Evolutionary conservation across 1,139 yeast genomes (phyloP), one percentile per base, ranked within the genome.

Genomic region (Suhomyces bokatorum): DNA sequence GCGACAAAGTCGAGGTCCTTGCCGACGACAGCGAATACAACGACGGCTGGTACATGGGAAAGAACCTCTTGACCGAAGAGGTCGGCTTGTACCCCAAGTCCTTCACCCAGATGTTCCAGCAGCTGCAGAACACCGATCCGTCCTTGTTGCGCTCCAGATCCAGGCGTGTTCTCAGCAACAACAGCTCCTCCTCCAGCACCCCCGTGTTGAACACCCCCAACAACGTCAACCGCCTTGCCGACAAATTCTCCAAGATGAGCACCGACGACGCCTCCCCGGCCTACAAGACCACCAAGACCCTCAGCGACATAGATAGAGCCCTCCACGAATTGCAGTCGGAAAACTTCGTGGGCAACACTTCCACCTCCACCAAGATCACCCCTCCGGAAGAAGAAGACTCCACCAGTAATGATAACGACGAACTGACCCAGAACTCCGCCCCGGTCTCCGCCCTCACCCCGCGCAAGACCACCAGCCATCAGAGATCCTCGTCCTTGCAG

Each of bases 41-140:
- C 54, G 99, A 93, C 63, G 98, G 98, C n/a, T 93, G 99, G 99
- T 93, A 85, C 59, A 72, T 72, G 85, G 97, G 98, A 9, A 83
- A 84, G 51, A 90, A 91, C 55, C 63, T 87, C 43, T 61, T 77
- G 39, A 83, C 91, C 0, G 78, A 79, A 40, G 77, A 80, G 47
- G 90, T 87, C 10, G 99, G 99, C 0, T 70, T 93, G 37, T 93
- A 89, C 60, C 99, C 99, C 10, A 87, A 85, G 58, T 80, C 89
- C 11, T 93, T 91, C 61, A 87, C 95, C 1, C 83, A 80, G 55
- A 57, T 73, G 5, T 60, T 71, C 32, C 60, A 55, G 29, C 49
- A 52, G 37, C 48, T 50, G 35, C 47, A 46, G 17, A 59, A 29
- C 51, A 57, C 33, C 49, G 56, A 28, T 46, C 56, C 49, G 8